Evolutionary conservation across 129 eudicot genomes (phyloP).

Genomic region (Gnaphalium uliginosum): DNA sequence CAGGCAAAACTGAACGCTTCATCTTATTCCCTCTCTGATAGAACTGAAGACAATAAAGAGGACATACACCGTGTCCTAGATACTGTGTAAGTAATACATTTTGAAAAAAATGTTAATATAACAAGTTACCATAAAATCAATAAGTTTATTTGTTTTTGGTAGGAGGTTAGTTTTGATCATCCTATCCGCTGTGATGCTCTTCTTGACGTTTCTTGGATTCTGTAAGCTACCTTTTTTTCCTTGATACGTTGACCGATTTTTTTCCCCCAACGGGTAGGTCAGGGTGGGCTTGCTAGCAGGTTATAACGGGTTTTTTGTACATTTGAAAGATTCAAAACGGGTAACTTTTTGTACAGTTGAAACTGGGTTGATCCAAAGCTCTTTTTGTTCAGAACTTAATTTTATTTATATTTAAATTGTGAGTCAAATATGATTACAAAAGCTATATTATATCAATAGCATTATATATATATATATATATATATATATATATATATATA

Average conservation of each 20-base stretch:
- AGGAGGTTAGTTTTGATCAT: conserved; percentile 81
- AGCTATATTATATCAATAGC: too few relatives aligned
- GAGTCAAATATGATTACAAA: too few relatives aligned
- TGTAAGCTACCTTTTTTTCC: conserved; percentile 40
- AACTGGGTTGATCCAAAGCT: too few relatives aligned
- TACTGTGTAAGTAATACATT: conserved; percentile 52
- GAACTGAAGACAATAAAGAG: conserved; percentile 59
- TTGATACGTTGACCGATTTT: background rate
- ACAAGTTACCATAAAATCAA: background rate
- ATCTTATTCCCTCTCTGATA: conserved; percentile 55
- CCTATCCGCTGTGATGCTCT: conserved; percentile 83
- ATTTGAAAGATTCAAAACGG: too few relatives aligned
- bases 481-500: too few relatives aligned
- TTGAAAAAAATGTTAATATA: background rate
- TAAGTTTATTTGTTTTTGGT: conserved; percentile 29
- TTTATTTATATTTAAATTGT: too few relatives aligned
- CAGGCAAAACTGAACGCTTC: conserved; percentile 61
- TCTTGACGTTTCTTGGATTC: conserved; percentile 81
- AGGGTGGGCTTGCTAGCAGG: too few relatives aligned
- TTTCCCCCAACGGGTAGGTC: too few relatives aligned
- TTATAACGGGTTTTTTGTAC: too few relatives aligned
- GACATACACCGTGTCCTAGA: conserved; percentile 52
- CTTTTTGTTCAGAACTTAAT: too few relatives aligned
- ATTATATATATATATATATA: too few relatives aligned
- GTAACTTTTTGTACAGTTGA: too few relatives aligned